Evolutionary conservation across 1,284 basidiomycete species (phyloP).

Genomic region (Volvariella volvacea): DNA sequence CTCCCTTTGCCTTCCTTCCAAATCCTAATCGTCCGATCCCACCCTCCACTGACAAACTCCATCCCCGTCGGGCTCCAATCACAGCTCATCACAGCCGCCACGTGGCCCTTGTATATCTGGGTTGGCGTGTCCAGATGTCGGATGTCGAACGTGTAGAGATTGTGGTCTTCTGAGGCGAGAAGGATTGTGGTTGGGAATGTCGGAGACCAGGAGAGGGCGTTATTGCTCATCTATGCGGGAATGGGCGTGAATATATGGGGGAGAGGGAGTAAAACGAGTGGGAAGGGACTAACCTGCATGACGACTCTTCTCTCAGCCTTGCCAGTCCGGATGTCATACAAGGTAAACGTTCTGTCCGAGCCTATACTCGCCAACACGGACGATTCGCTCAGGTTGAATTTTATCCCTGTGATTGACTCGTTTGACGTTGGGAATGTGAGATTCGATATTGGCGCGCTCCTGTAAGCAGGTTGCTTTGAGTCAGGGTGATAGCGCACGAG

Average conservation of each 20-base stretch:
- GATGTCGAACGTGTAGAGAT: slow-evolving; percentile 97
- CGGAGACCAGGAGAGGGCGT: slow-evolving; percentile 92
- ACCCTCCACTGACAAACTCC: slow-evolving; percentile 93
- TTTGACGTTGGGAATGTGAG: slow-evolving; percentile 78
- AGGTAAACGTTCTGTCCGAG: slow-evolving; percentile 89
- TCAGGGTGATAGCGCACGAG: neutral
- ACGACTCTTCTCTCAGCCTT: slow-evolving; percentile 89
- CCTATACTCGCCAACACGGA: slow-evolving; percentile 92
- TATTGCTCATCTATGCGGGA: slow-evolving; percentile 65
- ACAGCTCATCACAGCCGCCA: slow-evolving; percentile 90
- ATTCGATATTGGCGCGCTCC: slow-evolving; percentile 72
- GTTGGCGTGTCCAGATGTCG: slow-evolving; percentile 79
- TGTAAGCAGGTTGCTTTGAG: slow-evolving; percentile 16
- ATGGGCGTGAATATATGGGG: slow-evolving; percentile 1
- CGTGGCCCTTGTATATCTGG: slow-evolving; percentile 97
- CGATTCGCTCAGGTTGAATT: slow-evolving; percentile 92
- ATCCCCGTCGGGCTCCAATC: slow-evolving; percentile 95
- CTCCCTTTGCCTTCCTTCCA: slow-evolving; percentile 89
- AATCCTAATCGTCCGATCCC: slow-evolving; percentile 91
- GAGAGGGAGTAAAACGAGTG: slow-evolving; percentile 8
- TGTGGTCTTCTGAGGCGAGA: slow-evolving; percentile 96
- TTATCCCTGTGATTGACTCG: slow-evolving; percentile 83
- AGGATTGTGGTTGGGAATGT: slow-evolving; percentile 90
- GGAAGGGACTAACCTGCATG: slow-evolving; percentile 66
- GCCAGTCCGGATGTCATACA: slow-evolving; percentile 95